These are phyloP conservation scores for Paraphoma chrysanthemicola DNA, from an alignment of 2,329 filamentous ascomycete genomes.

Conservation along the genomic window DNA sequence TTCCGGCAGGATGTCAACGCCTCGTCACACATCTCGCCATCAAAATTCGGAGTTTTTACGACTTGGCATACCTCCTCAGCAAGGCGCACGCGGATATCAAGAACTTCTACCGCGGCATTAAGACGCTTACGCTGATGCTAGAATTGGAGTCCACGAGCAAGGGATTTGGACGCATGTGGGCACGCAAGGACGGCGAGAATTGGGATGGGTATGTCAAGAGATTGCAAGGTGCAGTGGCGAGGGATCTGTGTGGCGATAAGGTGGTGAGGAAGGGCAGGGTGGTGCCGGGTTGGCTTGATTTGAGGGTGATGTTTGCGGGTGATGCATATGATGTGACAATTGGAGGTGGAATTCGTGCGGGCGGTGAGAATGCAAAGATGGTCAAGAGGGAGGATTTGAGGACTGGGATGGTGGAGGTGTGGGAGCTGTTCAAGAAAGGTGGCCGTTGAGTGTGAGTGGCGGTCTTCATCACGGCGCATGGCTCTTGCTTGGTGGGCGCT, in stretches of 20 bases:
- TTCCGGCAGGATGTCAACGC: constrained; percentile 22
- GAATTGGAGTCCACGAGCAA: constrained; percentile 22
- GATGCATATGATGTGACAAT: constrained; percentile 19
- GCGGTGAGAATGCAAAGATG: background rate
- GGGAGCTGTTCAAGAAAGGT: constrained; percentile 23
- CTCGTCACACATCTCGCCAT: constrained; percentile 29
- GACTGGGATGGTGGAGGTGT: constrained; percentile 15
- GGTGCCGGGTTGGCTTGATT: constrained; percentile 30
- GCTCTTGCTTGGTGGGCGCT: too few species aligned
- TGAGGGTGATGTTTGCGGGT: constrained; percentile 32
- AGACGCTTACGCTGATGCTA: constrained; percentile 25
- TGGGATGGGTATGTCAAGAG: constrained; percentile 28
- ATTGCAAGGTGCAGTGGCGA: constrained; percentile 12
- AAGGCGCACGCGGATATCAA: constrained; percentile 25
- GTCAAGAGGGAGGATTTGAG: constrained; percentile 14
- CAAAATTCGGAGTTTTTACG: constrained; percentile 27
- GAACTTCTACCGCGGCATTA: constrained; percentile 28
- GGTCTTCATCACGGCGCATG: background rate
- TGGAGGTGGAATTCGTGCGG: background rate
- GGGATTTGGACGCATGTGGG: constrained; percentile 22
- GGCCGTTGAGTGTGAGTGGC: background rate
- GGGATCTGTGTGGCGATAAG: constrained; percentile 14
- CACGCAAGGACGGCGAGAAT: constrained; percentile 18
- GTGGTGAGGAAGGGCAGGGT: constrained; percentile 5
- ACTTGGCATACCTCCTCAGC: constrained; percentile 25